phyloP scores from a whole-genome alignment of 2,329 filamentous ascomycete genomes.

The Ceratocystis smalleyi region DNA sequence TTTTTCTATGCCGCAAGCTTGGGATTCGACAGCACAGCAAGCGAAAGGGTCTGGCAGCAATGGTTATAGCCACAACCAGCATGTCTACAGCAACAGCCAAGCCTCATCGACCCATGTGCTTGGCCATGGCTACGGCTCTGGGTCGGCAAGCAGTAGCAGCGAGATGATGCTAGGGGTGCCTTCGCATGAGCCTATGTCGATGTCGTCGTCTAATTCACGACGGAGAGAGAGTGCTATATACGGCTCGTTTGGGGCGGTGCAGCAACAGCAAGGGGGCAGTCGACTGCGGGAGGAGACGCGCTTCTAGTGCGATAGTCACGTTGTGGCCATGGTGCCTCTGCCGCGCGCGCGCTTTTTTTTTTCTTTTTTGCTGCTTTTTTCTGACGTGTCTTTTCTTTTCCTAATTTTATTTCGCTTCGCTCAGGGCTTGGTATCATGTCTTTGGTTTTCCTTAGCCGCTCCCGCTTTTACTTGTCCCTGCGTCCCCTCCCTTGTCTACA shows the following conservation, averaged over 20 bases:
- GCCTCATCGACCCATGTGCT: conserved; percentile 20
- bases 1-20: conserved; percentile 15
- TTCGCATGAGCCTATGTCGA: conserved; percentile 5
- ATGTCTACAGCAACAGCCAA: conserved; percentile 26
- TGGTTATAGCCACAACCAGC: conserved; percentile 30
- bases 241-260: conserved; percentile 34
- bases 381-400: not conserved
- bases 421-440: too few relatives aligned
- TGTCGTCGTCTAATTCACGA: conserved; percentile 22
- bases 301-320: conserved; percentile 24
- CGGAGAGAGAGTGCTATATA: conserved; percentile 48
- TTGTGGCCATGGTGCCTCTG: not conserved
- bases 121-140: conserved; percentile 8
- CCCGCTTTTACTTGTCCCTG: not conserved
- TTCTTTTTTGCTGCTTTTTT: not conserved
- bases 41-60: not conserved
- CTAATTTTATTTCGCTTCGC: not conserved
- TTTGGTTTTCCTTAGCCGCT: not conserved
- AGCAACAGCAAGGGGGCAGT: conserved; percentile 25
- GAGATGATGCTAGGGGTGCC: conserved; percentile 15
- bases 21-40: not conserved
- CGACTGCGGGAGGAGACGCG: conserved; percentile 40
- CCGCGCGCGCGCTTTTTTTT: not conserved
- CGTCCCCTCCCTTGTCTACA: conserved; percentile 17
- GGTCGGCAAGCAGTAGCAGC: conserved; percentile 5